Base-by-base conservation (phyloP, 2,329 filamentous ascomycete species). In the Endothia cerciana region DNA sequence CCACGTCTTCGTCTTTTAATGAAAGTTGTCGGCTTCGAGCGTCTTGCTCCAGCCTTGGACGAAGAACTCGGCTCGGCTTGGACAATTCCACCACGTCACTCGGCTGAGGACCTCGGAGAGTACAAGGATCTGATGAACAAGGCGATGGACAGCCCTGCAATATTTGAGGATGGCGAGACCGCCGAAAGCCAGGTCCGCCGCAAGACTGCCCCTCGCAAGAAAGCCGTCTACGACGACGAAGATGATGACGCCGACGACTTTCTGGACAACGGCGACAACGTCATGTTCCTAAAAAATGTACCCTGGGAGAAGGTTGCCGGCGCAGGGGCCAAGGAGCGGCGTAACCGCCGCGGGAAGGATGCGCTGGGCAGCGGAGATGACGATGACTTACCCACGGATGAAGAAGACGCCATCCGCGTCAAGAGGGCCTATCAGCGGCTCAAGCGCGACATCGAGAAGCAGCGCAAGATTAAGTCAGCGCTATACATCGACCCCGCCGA, bases 1-100 rank as follows among this genome's bases (percentile, higher is more conserved):
- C 89, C 91, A 11, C 90, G 94, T 72, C 84, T 98, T 2, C 90
- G 94, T 41, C 87, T 98, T 1, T 85, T 99, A 3, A 90, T 98
- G 85, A 89, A 83, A 1, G 83, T 95, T 0, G 82, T 90, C 22
- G 91, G 91, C 0, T 86, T 96, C 68, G 83, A 90, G 72, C 84
- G 89, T 4, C 76, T 84, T 10, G 77, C 78, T 0, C 80, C 82
- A 0, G 77, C 76, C 0, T 72, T 82, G 3, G 89, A 93, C 51
- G 92, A 97, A 73, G 89, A 91, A 3, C 83, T 86, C 0, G 91
- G 94, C 65, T 89, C 91, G 1, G 81, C 83, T 0, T 98, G 95
- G 95, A 80, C 91, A 53, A 83, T 98, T 49, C 91, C 93, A 0
- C 83, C 87, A 1, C 78, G 82, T 0, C 72, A 94, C 15, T 84